phyloP scores from a whole-genome alignment of 2,329 filamentous ascomycete species.

The Stachybotrys chlorohalonatus region DNA sequence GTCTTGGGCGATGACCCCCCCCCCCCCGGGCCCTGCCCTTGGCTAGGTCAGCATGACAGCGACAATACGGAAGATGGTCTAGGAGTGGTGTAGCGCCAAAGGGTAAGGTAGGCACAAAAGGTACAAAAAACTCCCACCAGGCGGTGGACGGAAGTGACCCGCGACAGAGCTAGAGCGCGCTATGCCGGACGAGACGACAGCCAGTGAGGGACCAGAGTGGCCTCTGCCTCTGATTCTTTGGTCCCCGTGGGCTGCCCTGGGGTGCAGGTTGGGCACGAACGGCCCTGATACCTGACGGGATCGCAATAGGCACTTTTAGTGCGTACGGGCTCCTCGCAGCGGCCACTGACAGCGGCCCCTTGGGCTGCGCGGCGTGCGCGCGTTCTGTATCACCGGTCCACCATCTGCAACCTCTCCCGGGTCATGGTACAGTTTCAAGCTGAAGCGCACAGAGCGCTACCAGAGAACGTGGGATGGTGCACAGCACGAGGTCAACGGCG shows the following conservation, averaged over 20 bases:
- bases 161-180: background rate
- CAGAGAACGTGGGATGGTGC: background rate
- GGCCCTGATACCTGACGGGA: constrained; percentile 4
- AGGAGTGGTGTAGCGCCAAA: background rate
- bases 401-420: background rate
- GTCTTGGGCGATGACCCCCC: too few species aligned
- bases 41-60: background rate
- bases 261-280: constrained; percentile 9
- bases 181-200: background rate
- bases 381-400: background rate
- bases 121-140: background rate
- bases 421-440: background rate
- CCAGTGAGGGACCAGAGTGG: background rate
- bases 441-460: background rate
- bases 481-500: background rate
- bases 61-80: background rate
- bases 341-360: background rate
- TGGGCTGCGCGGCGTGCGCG: background rate
- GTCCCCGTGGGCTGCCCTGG: background rate
- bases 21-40: background rate
- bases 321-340: background rate
- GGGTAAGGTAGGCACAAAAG: background rate
- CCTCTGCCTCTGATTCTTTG: background rate
- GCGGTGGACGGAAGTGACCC: constrained; percentile 1
- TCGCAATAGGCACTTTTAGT: background rate